Conservation (phyloP, 1,139 yeast genomes). For the Tardiomyces digboiensis region DNA sequence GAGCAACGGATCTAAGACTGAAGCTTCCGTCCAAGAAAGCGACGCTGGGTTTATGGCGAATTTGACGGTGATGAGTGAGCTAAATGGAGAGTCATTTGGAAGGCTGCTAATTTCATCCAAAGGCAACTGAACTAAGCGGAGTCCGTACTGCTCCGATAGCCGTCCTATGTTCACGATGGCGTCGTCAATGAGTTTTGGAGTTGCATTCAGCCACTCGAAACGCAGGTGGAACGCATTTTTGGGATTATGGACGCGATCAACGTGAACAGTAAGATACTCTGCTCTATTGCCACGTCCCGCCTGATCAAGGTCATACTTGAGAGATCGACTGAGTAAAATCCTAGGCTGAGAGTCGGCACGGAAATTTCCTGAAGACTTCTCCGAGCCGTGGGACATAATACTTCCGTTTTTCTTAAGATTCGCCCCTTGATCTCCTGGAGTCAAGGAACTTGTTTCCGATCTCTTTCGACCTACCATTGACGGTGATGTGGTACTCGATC, state of each 20-base stretch:
- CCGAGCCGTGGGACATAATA: neutral
- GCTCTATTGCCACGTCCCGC: slow-evolving; percentile 60
- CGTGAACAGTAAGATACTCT: slow-evolving; percentile 75
- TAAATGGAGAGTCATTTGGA: slow-evolving; percentile 76
- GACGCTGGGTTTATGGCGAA: slow-evolving; percentile 52
- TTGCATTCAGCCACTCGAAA: slow-evolving; percentile 87
- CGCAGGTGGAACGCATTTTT: slow-evolving; percentile 91
- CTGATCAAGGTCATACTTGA: slow-evolving; percentile 73
- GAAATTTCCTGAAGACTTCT: neutral
- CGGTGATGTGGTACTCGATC: neutral
- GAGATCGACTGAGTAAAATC: slow-evolving; percentile 46
- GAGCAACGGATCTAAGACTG: slow-evolving; percentile 24
- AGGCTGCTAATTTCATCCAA: slow-evolving; percentile 78
- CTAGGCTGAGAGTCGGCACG: neutral
- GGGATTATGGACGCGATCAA: slow-evolving; percentile 89
- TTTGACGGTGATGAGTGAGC: slow-evolving; percentile 65
- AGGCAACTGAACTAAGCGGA: slow-evolving; percentile 85
- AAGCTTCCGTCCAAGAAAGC: slow-evolving; percentile 25
- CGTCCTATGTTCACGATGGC: slow-evolving; percentile 75
- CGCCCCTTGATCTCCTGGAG: neutral
- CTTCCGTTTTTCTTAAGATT: neutral
- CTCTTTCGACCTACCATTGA: neutral
- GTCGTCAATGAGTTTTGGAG: slow-evolving; percentile 85
- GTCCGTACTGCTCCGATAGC: slow-evolving; percentile 77
- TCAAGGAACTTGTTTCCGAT: neutral